Evolutionary conservation across 352 stramenopile species (phyloP), one percentile per base, ranked within the genome.

Genomic region (Pythium phragmitis): DNA sequence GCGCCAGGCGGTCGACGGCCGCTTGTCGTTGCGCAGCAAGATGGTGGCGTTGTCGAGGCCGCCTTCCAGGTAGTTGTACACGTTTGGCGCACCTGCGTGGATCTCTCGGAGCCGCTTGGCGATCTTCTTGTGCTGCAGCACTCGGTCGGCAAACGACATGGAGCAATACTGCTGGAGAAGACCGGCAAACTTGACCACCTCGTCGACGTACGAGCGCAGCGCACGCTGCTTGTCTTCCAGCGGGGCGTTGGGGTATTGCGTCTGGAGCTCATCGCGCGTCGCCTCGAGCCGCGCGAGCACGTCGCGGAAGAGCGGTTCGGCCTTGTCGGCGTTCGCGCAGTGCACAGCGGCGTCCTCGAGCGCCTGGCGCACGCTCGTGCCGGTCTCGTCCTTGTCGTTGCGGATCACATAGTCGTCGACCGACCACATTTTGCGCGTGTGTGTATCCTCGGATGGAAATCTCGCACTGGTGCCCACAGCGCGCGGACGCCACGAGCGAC

Each of bases 61-160:
- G 21, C 53, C 53, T 37, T 60, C 53, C 13, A 13, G 17, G 53
- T 60, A 51, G 41, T 60, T 48, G 53, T 41, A 41, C 39, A 39
- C 26, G 37, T 23, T 39, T 16, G 11, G 2, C 23, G 53, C 41
- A 39, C 53, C 53, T 16, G 34, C 53, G 26, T 51, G 53, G 21
- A 60, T 28, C 37, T 60, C 53, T 23, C 51, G 21, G n/a, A 60
- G 26, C 6, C 12, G 7, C 14, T 41, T 37, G 3, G 26, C 26
- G 19, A 48, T 11, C 53, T 51, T 60, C 53, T 60, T 60, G 53
- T 60, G 53, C n/a, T 60, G 26, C 21, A 60, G 16, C 23, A 60
- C 53, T 12, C 53, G 53, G 6, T 39, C 37, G 13, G 53, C 41
- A 16, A 60, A 26, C 23, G 53, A 28, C 37, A 39, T 21, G 9